Conservation (phyloP, 1,284 basidiomycete species). For the Phellinidium pouzarii region DNA sequence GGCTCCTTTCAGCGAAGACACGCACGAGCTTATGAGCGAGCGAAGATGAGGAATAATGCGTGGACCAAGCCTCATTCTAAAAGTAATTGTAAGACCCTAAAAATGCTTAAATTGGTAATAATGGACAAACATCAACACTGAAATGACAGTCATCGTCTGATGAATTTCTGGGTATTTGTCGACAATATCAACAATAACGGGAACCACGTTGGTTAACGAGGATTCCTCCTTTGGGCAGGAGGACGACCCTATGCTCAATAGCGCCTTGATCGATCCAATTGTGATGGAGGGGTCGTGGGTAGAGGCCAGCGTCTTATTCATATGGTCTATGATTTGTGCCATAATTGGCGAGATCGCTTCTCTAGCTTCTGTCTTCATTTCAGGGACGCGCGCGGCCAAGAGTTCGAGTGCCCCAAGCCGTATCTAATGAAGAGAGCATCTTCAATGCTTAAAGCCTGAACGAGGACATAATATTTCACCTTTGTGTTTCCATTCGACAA, state of each 20-base stretch:
- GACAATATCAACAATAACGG: slow-evolving; percentile 47
- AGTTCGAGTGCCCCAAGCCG: slow-evolving; percentile 60
- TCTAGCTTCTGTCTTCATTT: slow-evolving; percentile 56
- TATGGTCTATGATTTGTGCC: slow-evolving; percentile 43
- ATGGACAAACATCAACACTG: slow-evolving; percentile 51
- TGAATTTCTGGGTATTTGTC: slow-evolving; percentile 31
- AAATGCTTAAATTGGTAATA: slow-evolving; percentile 2
- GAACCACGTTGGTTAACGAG: slow-evolving; percentile 51
- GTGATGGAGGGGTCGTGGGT: slow-evolving; percentile 35
- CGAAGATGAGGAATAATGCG: slow-evolving; percentile 81
- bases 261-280: slow-evolving; percentile 47
- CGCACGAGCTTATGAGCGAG: slow-evolving; percentile 57
- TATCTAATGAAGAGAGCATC: slow-evolving; percentile 35
- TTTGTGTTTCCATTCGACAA: slow-evolving; percentile 42
- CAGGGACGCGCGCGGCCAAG: slow-evolving; percentile 56
- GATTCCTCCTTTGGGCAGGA: slow-evolving; percentile 61
- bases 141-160: slow-evolving; percentile 47
- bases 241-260: slow-evolving; percentile 50
- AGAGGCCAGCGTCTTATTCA: slow-evolving; percentile 41
- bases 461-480: slow-evolving; percentile 30
- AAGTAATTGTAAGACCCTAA: slow-evolving; percentile 11
- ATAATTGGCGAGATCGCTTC: slow-evolving; percentile 43
- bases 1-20: slow-evolving; percentile 37
- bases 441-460: background rate
- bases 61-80: slow-evolving; percentile 72